Evolutionary conservation across 371 early-diverging fungal genomes (phyloP).

Genomic region (Mortierella sp.): DNA sequence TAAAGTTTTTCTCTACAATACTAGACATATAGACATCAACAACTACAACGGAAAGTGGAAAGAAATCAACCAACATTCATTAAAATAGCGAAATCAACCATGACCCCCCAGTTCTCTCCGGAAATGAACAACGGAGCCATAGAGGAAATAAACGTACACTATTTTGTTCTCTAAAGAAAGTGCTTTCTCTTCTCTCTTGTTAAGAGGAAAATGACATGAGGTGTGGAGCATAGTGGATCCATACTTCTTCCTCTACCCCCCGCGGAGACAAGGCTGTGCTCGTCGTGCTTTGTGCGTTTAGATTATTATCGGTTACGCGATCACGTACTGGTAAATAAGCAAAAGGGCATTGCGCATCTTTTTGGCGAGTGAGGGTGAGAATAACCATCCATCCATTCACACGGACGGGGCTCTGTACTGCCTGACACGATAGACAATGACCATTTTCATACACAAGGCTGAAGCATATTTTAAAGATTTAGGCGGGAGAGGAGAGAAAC

Average conservation of each 20-base stretch:
- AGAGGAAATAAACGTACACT: conserved; percentile 15
- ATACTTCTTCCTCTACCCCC: background rate
- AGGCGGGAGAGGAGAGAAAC: background rate
- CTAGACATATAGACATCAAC: conserved; percentile 7
- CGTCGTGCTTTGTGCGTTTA: background rate
- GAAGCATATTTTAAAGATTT: background rate
- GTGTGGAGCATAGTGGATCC: background rate
- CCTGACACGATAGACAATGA: background rate
- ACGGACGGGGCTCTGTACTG: background rate
- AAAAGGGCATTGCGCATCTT: background rate
- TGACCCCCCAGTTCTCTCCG: conserved; percentile 8
- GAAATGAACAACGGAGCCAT: background rate
- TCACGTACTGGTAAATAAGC: background rate
- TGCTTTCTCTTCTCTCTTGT: background rate
- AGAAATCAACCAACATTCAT: background rate
- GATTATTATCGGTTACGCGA: background rate
- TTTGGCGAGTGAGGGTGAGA: background rate
- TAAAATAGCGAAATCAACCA: background rate
- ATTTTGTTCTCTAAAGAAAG: conserved; percentile 7
- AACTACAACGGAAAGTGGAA: background rate
- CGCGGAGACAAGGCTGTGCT: background rate
- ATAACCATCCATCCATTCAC: background rate
- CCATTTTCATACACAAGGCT: background rate
- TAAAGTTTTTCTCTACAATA: conserved; percentile 14
- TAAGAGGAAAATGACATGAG: background rate